Evolutionary conservation across 257 asterid species (phyloP).

Genomic region (Solanum pennellii): DNA sequence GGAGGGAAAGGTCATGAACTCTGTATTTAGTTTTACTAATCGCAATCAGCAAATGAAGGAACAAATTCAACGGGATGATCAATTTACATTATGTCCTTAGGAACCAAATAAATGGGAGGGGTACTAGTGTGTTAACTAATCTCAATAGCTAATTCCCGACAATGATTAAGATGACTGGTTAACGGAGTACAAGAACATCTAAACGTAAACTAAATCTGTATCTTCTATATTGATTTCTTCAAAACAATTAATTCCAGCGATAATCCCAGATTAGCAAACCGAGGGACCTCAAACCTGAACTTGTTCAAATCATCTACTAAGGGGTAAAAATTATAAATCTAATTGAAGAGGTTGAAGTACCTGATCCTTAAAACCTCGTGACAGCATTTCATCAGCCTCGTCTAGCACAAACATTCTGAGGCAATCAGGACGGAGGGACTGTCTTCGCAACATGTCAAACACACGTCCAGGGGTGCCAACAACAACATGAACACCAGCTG

Average conservation of each 20-base stretch:
- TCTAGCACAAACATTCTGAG: slow-evolving; percentile 75
- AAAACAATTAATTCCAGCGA: not conserved
- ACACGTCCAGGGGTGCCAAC: slow-evolving; percentile 95
- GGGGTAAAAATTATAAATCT: not conserved
- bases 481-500: slow-evolving; percentile 74
- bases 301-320: not conserved
- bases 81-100: not conserved
- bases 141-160: not conserved
- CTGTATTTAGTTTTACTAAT: not conserved
- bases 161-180: not conserved
- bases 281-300: not conserved
- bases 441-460: slow-evolving; percentile 68
- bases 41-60: not conserved
- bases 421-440: slow-evolving; percentile 53
- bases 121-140: not conserved
- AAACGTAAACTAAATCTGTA: not conserved
- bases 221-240: not conserved
- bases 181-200: not conserved
- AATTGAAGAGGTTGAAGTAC: slow-evolving; percentile 8
- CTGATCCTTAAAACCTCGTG: slow-evolving; percentile 86
- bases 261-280: not conserved
- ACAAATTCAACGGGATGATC: not conserved
- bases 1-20: not conserved
- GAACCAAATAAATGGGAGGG: not conserved
- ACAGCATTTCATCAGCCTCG: slow-evolving; percentile 89